Base-by-base conservation (phyloP, 129 eudicot species). In the Helianthus tuberosus region DNA sequence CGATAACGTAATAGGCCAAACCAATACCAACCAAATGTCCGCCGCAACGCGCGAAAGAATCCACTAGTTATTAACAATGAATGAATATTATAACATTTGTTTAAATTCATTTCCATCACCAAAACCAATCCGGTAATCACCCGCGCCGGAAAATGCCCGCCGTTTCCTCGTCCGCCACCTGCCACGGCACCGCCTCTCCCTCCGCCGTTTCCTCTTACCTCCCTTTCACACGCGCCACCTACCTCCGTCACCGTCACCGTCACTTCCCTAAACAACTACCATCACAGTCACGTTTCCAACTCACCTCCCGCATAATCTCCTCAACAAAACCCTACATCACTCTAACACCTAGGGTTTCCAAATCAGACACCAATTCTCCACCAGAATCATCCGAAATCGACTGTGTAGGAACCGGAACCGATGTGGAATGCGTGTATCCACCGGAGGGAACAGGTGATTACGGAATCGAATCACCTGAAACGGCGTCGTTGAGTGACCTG, bases 391-490 rank as follows among this genome's bases (percentile, higher is more conserved):
- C 77, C 1, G 87, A 85, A 65, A 38, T 86, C n/a, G 97, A 91
- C 2, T 91, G 97, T 47, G 83, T 91, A 11, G 97, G 97, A 53
- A 88, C 92, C 35, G 97, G 92, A 7, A 62, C 67, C 11, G 91
- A 87, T 27, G 93, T 84, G 1, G 94, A 92, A 15, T 92, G 93
- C 78, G 78, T 89, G 6, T 85, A 81, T 60, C 59, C 62, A 11
- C 38, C 80, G 3, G 77, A 78, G 1, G 77, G 77, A 67, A 48
- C 69, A 66, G 17, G 73, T 4, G 72, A 80, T 53, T 71, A 47
- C 55, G 66, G 63, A 38, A 46, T 66, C 29, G 29, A 14, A 49
- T 27, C 64, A 49, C 46, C 69, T 48, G 75, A 27, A 38, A 68
- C 78, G 55, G 1, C 59, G 35, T 68, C 52, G 75, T 82, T 81